Conservation (phyloP, 1,284 basidiomycete species). For the Gastroboletus turbinatus region DNA sequence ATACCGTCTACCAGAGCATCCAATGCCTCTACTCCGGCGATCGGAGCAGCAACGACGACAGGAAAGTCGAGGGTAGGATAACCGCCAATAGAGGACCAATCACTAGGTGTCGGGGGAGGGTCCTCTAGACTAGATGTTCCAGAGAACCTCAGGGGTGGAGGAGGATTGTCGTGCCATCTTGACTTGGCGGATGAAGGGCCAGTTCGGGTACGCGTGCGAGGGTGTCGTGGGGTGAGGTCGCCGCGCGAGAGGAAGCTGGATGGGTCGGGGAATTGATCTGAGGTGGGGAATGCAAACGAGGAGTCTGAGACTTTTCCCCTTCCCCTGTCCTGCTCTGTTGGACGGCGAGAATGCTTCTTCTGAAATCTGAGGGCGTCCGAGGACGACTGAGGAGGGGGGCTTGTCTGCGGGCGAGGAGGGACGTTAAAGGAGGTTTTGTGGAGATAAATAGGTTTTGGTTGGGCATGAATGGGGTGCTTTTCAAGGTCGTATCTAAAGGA, state of each 20-base stretch:
- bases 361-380: conserved; percentile 9
- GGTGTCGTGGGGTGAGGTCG: conserved; percentile 33
- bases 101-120: conserved; percentile 65
- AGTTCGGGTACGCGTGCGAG: conserved; percentile 53
- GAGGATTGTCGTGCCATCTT: conserved; percentile 41
- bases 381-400: conserved; percentile 21
- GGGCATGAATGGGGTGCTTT: conserved; percentile 31
- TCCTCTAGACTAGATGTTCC: conserved; percentile 60
- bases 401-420: conserved; percentile 31
- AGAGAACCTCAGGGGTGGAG: conserved; percentile 58
- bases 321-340: conserved; percentile 26
- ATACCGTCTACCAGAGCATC: conserved; percentile 84
- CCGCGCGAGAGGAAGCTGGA: conserved; percentile 20
- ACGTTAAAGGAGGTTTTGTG: conserved; percentile 18
- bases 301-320: conserved; percentile 17
- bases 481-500: conserved; percentile 56
- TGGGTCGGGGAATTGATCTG: conserved; percentile 19
- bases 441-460: conserved; percentile 23
- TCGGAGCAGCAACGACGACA: conserved; percentile 72
- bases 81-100: conserved; percentile 40
- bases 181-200: conserved; percentile 50
- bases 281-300: conserved; percentile 31
- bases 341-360: conserved; percentile 28
- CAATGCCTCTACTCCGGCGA: conserved; percentile 78
- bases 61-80: conserved; percentile 47